These are phyloP conservation scores for Asclepias syriaca DNA, from an alignment of 257 asterid genomes.

Conservation along the genomic window DNA sequence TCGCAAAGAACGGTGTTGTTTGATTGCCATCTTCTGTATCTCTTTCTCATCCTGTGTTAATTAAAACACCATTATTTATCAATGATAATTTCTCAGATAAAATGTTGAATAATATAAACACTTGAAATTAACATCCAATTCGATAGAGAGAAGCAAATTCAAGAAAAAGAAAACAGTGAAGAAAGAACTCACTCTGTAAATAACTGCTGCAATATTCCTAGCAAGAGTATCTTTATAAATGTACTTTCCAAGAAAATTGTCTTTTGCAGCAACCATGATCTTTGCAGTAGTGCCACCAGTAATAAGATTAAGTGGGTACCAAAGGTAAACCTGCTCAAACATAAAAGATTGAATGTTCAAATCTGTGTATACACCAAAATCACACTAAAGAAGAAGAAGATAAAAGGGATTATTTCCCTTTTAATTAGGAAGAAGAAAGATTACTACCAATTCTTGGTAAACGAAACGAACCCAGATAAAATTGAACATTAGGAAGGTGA, in stretches of 20 bases:
- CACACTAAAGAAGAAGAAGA: too few relatives aligned
- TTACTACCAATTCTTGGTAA: not conserved
- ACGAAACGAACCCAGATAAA: not conserved
- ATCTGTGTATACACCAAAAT: conserved; percentile 4
- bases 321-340: conserved; percentile 70
- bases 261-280: conserved; percentile 94
- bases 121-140: not conserved
- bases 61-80: conserved; percentile 8
- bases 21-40: conserved; percentile 69
- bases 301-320: conserved; percentile 90
- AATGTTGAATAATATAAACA: not conserved
- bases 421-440: not conserved
- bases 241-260: conserved; percentile 85
- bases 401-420: not conserved
- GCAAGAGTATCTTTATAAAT: conserved; percentile 92
- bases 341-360: conserved; percentile 19
- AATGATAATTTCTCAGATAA: not conserved
- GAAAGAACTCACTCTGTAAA: conserved; percentile 57
- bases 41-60: conserved; percentile 86
- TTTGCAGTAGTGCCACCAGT: conserved; percentile 97
- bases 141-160: not conserved
- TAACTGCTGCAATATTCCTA: conserved; percentile 87
- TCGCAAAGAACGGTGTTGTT: conserved; percentile 72
- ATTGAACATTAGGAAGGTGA: not conserved
- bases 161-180: not conserved